Evolutionary conservation across 192 early-diverging fungal species (phyloP), one percentile per base, ranked within the genome.

Genomic region (Fimicolochytrium jonesii): DNA sequence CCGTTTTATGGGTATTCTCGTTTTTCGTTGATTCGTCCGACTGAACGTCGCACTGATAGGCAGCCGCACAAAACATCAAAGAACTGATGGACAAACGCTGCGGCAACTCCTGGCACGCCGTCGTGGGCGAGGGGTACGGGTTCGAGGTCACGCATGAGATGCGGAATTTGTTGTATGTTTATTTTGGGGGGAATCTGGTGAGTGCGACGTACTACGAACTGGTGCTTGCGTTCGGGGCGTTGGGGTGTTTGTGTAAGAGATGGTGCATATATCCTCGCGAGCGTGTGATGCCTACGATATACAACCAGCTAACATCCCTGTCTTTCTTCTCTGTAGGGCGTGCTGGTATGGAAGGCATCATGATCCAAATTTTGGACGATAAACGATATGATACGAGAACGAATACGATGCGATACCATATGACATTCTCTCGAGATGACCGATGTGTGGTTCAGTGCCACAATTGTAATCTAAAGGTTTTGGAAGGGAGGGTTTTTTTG

Each of bases 121-220:
- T 85, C 11, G 76, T 85, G n/a, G 82, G 82, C 11, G 82, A 85
- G 70, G 82, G 82, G 7, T 85, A 81, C 56, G 82, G 80, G 15
- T 85, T 80, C 64, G 82, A 85, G 58, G 67, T 85, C 28, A 84
- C 82, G 18, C 77, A 84, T 56, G 82, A 84, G 56, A 68, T 78
- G 63, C 42, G 64, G 35, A 82, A 77, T 46, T 53, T 80, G 39
- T 70, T 84, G 57, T 82, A 78, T 63, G 82, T 84, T 79, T 84
- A 80, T 45, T 84, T 84, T 73, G 82, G 79, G 33, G 79, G 79
- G 31, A 68, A 66, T 41, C 36, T 73, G 48, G 71, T 71, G 50
- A 39, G 61, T 17, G 11, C 22, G n/a, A n/a, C 23, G 3, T 17
- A n/a, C 33, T 29, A 15, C 30, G 44, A n/a, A 13, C 18, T 3